Base-by-base conservation (phyloP, 345 rosid genomes). In the Acer saccharum region DNA sequence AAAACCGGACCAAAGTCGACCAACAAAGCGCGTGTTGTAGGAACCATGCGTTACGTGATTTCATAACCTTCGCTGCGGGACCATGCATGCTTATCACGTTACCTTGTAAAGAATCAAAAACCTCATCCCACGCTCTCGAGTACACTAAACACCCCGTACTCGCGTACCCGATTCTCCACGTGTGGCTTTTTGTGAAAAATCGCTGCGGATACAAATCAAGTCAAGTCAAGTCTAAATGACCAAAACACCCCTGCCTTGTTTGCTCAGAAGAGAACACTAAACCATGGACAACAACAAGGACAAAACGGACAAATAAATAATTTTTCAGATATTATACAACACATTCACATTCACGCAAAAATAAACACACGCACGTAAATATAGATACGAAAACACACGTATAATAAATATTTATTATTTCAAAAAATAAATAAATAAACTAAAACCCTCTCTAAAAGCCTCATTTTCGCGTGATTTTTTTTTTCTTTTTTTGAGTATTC, bases 41-140 rank as follows among this genome's bases (percentile, higher is more conserved):
- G 29, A 62, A 48, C 27, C 29, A 70, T 69, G 80, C 52, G 72
- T 68, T 79, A 79, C 85, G 82, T 82, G 82, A 62, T 71, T 79
- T 80, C 85, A 82, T 67, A 77, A 71, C 72, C 46, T 6, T 62
- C 63, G 77, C 74, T 46, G 77, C 68, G 77, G 85, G 85, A 29
- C 71, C 82, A 71, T 58, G 85, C 85, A 79, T 76, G 75, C 68
- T 65, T 70, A 66, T 48, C 68, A 17, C 72, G 65, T 11, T 43
- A n/a, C 66, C 23, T 57, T 63, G 6, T 6, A 9, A 57, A 57
- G 39, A 39, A 67, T 52, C 62, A 14, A 1, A 0, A 54, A 8
- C 9, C 9, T 6, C 2, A 21, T n/a, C 64, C 20, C 64, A 60
- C 27, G 25, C 64, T 20, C 64, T 21, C 12, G 27, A n/a, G 21